phyloP scores from a whole-genome alignment of 1,284 basidiomycete species.

The Thecaphora frezii region DNA sequence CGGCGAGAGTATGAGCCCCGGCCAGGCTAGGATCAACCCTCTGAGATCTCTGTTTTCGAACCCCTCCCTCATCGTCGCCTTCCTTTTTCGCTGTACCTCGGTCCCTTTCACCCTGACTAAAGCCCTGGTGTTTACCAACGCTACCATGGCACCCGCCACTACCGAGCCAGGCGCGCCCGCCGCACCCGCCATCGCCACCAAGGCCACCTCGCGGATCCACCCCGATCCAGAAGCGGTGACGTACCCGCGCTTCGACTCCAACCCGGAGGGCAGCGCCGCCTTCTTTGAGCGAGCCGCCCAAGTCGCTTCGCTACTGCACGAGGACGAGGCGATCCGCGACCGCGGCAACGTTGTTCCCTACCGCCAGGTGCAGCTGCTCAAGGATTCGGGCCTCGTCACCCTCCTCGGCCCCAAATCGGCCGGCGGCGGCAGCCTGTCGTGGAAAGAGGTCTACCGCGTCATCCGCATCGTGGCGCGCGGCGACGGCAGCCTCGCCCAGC shows the following conservation, averaged over 20 bases:
- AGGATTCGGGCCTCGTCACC: slow-evolving; percentile 54
- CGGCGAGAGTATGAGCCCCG: too few species aligned
- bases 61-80: too few species aligned
- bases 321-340: slow-evolving; percentile 54
- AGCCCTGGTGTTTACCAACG: too few species aligned
- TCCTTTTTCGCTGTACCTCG: too few species aligned
- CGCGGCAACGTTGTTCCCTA: slow-evolving; percentile 55
- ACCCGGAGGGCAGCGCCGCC: slow-evolving; percentile 41
- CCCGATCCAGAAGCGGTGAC: slow-evolving; percentile 47
- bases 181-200: slow-evolving; percentile 3
- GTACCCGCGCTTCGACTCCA: slow-evolving; percentile 42
- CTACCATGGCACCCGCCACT: slow-evolving; percentile 37
- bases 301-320: slow-evolving; percentile 47
- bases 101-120: too few species aligned
- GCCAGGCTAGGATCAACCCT: too few species aligned
- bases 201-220: slow-evolving; percentile 42
- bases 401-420: slow-evolving; percentile 47
- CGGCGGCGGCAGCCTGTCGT: slow-evolving; percentile 50
- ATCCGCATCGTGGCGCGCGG: slow-evolving; percentile 52
- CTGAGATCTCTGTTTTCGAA: too few species aligned
- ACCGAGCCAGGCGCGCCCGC: slow-evolving; percentile 14
- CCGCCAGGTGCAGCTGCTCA: slow-evolving; percentile 55
- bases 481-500: slow-evolving; percentile 51
- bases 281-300: slow-evolving; percentile 50
- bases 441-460: slow-evolving; percentile 50